Evolutionary conservation across 768 basidiomycete genomes (phyloP).

Genomic region (Boletus reticuloceps): DNA sequence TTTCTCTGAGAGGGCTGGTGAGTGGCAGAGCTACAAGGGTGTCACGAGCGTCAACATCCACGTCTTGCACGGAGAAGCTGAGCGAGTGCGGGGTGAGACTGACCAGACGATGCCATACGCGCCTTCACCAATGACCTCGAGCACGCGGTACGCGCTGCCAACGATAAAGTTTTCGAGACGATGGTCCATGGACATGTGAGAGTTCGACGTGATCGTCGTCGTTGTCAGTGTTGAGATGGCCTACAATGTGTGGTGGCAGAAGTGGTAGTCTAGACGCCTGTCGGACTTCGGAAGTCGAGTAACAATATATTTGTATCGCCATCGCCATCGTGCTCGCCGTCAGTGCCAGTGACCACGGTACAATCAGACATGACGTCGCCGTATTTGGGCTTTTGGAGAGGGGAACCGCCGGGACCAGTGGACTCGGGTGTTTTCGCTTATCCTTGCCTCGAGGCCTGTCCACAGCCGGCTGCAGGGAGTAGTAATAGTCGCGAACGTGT

Average conservation of each 20-base stretch:
- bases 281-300: constrained; percentile 24
- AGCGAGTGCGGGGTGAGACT: constrained; percentile 7
- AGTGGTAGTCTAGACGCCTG: background rate
- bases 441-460: background rate
- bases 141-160: constrained; percentile 60
- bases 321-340: background rate
- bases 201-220: constrained; percentile 1
- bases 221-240: constrained; percentile 7
- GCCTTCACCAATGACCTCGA: constrained; percentile 91
- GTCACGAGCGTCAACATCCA: background rate
- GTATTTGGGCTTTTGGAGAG: background rate
- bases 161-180: constrained; percentile 47
- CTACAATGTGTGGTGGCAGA: background rate
- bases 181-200: constrained; percentile 25
- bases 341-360: background rate
- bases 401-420: background rate
- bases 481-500: background rate
- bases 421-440: background rate
- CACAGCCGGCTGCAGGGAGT: background rate
- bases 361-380: background rate
- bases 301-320: background rate
- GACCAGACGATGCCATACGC: constrained; percentile 89
- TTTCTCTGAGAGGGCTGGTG: constrained; percentile 75
- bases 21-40: constrained; percentile 56
- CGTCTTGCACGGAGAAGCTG: background rate